Conservation (phyloP, 2,329 filamentous ascomycete species). For the Trichoderma afroharzianum region DNA sequence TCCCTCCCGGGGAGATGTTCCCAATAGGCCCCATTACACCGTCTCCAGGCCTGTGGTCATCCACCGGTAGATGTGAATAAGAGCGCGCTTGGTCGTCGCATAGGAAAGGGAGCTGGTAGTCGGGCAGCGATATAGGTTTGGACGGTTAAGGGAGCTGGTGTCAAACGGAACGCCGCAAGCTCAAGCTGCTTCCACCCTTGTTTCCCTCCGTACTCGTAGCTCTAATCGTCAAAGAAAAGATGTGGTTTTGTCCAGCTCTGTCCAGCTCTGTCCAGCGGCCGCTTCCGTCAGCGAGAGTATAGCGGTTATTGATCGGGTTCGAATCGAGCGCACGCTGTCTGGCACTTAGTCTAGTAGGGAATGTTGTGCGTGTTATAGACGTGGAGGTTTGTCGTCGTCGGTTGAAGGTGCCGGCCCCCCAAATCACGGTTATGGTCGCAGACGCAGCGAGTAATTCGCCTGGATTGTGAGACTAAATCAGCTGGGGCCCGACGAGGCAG, state of each 20-base stretch:
- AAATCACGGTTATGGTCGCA: conserved; percentile 10
- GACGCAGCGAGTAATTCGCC: background rate
- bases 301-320: background rate
- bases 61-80: conserved; percentile 32
- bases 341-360: background rate
- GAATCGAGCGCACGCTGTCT: background rate
- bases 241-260: background rate
- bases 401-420: conserved; percentile 23
- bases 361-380: background rate
- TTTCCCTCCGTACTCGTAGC: background rate
- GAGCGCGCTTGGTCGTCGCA: conserved; percentile 24
- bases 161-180: background rate
- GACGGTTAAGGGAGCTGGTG: background rate
- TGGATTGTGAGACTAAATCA: background rate
- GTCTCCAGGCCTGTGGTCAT: conserved; percentile 43
- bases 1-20: conserved; percentile 73
- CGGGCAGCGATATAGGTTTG: background rate
- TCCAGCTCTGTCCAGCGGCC: background rate
- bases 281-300: background rate
- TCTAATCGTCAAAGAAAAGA: background rate
- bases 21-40: conserved; percentile 67
- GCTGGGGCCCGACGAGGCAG: conserved; percentile 13
- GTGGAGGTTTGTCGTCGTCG: conserved; percentile 12
- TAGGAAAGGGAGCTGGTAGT: conserved; percentile 20
- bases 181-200: background rate